These are phyloP conservation scores for Fusarium veterinarium DNA, from an alignment of 2,329 filamentous ascomycete genomes.

Conservation along the genomic window DNA sequence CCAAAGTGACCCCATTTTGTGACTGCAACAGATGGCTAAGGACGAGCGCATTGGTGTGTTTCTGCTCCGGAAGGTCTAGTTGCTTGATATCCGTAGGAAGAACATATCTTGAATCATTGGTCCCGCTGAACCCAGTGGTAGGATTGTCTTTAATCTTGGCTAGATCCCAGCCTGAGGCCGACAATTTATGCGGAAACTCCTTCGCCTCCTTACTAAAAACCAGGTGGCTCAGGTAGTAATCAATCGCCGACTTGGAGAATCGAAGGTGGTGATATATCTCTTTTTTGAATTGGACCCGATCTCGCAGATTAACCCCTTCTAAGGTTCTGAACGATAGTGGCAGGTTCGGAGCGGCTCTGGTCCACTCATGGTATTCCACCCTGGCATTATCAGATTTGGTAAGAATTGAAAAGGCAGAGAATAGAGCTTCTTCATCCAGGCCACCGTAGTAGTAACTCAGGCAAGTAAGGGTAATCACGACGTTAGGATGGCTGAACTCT, in stretches of 20 bases:
- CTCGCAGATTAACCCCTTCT: conserved; percentile 67
- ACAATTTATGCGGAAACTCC: conserved; percentile 72
- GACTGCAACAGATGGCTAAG: conserved; percentile 66
- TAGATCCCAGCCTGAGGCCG: conserved; percentile 76
- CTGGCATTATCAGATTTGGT: conserved; percentile 62
- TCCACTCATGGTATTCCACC: conserved; percentile 64
- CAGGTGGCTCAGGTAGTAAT: conserved; percentile 70
- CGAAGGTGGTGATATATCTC: conserved; percentile 65
- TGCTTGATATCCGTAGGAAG: conserved; percentile 69
- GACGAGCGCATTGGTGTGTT: conserved; percentile 76
- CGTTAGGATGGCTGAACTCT: conserved; percentile 73
- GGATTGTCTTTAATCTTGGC: conserved; percentile 58
- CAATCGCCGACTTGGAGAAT: conserved; percentile 64
- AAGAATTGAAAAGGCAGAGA: conserved; percentile 60
- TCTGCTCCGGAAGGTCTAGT: conserved; percentile 63
- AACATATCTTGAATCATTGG: conserved; percentile 70
- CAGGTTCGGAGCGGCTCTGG: conserved; percentile 49
- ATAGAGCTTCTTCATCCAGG: conserved; percentile 62
- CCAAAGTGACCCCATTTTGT: conserved; percentile 55
- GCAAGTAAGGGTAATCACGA: conserved; percentile 66
- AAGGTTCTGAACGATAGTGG: conserved; percentile 55
- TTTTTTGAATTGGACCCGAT: conserved; percentile 59
- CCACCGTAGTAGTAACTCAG: conserved; percentile 69
- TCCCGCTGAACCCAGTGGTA: conserved; percentile 77
- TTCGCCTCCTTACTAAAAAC: conserved; percentile 72